phyloP scores from a whole-genome alignment of 352 stramenopile genomes.

The Phytophthora kernoviae region DNA sequence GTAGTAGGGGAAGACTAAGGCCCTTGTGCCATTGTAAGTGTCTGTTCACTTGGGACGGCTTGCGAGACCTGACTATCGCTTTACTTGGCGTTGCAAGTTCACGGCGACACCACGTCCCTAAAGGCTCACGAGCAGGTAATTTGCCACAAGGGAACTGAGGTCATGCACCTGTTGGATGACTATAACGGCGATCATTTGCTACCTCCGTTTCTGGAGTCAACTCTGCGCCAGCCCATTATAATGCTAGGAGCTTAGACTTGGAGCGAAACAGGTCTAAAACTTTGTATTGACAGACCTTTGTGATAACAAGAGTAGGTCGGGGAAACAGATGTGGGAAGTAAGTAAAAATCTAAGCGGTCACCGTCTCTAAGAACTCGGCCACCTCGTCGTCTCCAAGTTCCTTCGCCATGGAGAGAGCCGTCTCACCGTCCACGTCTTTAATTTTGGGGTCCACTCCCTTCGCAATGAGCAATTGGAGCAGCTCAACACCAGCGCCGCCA shows the following conservation, averaged over 20 bases:
- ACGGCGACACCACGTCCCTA: constrained; percentile 29
- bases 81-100: constrained; percentile 27
- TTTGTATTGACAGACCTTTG: neutral
- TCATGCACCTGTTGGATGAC: constrained; percentile 32
- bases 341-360: constrained; percentile 33
- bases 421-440: constrained; percentile 72
- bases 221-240: constrained; percentile 26
- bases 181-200: constrained; percentile 42
- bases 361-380: constrained; percentile 59
- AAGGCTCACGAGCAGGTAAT: constrained; percentile 20
- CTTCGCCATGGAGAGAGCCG: constrained; percentile 66
- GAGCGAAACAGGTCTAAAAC: constrained; percentile 6
- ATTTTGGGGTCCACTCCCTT: constrained; percentile 71
- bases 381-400: constrained; percentile 83
- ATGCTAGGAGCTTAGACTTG: constrained; percentile 9
- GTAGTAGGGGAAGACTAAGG: constrained; percentile 24
- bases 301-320: neutral
- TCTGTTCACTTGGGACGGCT: constrained; percentile 26
- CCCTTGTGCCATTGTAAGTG: constrained; percentile 41
- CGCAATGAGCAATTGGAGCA: constrained; percentile 63
- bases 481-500: constrained; percentile 74
- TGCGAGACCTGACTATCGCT: constrained; percentile 44
- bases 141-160: constrained; percentile 22
- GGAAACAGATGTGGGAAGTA: constrained; percentile 12
- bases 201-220: constrained; percentile 31